Evolutionary conservation across 164 flowering plant species (phyloP).

Genomic region (Cinnamomum micranthum): DNA sequence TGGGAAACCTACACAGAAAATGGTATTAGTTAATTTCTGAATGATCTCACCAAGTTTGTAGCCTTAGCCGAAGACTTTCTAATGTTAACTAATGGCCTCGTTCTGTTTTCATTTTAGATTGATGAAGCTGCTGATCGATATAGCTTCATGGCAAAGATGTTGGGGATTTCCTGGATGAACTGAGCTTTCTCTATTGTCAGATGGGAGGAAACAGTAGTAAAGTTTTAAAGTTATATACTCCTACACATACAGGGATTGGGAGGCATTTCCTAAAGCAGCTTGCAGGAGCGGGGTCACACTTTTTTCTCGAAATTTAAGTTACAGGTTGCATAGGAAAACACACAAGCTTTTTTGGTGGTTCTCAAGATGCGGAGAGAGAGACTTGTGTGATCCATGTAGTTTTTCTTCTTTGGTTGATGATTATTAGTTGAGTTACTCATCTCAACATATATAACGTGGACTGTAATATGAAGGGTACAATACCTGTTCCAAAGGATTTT

Average conservation of each 20-base stretch:
- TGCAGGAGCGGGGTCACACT: not conserved
- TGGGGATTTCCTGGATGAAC: constrained; percentile 55
- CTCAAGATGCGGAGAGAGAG: not conserved
- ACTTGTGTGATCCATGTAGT: not conserved
- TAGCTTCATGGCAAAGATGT: constrained; percentile 73
- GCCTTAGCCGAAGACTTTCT: too few relatives aligned
- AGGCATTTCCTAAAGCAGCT: not conserved
- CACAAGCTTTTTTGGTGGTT: not conserved
- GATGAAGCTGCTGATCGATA: too few relatives aligned
- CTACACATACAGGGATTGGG: not conserved
- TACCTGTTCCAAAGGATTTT: too few relatives aligned
- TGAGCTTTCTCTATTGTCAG: constrained; percentile 14
- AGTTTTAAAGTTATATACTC: not conserved
- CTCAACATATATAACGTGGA: not conserved
- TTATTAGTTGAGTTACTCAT: not conserved
- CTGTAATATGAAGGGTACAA: too few relatives aligned
- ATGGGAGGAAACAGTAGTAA: not conserved
- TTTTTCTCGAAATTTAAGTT: not conserved
- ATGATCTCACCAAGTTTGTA: not conserved
- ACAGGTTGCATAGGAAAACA: not conserved
- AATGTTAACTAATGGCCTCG: not conserved
- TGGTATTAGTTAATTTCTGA: constrained; percentile 32
- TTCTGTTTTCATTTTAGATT: too few relatives aligned
- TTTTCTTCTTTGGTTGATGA: not conserved
- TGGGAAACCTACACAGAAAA: constrained; percentile 88